Conservation (phyloP, 768 basidiomycete genomes). For the Gelatoporia subvermispora region DNA sequence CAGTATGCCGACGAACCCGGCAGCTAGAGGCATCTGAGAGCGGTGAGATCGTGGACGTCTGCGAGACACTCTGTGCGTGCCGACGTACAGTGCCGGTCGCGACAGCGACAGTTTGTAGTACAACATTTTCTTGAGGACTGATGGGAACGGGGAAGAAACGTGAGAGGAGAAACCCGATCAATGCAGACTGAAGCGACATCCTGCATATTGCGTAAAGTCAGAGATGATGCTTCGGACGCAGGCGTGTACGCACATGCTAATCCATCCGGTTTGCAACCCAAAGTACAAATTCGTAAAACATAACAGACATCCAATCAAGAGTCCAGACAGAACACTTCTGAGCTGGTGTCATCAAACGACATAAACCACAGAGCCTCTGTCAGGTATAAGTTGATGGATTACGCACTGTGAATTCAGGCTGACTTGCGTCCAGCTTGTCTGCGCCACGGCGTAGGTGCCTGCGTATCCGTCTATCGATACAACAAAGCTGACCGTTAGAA, state of each 20-base stretch:
- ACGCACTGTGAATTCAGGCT: conserved; percentile 16
- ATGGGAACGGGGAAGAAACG: conserved; percentile 66
- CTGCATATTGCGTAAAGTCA: conserved; percentile 32
- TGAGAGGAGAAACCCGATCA: conserved; percentile 87
- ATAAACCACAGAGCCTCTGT: no score
- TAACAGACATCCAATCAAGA: conserved; percentile 79
- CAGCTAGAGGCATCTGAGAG: conserved; percentile 72
- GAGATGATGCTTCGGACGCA: background rate
- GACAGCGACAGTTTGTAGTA: conserved; percentile 92
- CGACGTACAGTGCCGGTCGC: conserved; percentile 69
- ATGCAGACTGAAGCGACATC: conserved; percentile 94
- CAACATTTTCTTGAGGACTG: conserved; percentile 89
- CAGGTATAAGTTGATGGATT: background rate
- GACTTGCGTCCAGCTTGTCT: conserved; percentile 9
- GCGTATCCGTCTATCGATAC: conserved; percentile 3
- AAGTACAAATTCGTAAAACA: conserved; percentile 92
- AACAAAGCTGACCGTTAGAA: background rate
- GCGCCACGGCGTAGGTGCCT: conserved; percentile 4
- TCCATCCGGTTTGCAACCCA: conserved; percentile 87
- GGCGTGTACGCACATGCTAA: conserved; percentile 55
- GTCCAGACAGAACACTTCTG: conserved; percentile 67
- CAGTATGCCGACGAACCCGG: conserved; percentile 88
- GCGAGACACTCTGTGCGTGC: background rate
- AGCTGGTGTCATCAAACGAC: conserved; percentile 11
- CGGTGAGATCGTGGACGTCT: background rate